A percentile compares a stretch with the other conserved stretches of the same genome.
These are phyloP conservation scores for Alnus rubra DNA, from an alignment of 306 rosid species.

Conservation along the genomic window DNA sequence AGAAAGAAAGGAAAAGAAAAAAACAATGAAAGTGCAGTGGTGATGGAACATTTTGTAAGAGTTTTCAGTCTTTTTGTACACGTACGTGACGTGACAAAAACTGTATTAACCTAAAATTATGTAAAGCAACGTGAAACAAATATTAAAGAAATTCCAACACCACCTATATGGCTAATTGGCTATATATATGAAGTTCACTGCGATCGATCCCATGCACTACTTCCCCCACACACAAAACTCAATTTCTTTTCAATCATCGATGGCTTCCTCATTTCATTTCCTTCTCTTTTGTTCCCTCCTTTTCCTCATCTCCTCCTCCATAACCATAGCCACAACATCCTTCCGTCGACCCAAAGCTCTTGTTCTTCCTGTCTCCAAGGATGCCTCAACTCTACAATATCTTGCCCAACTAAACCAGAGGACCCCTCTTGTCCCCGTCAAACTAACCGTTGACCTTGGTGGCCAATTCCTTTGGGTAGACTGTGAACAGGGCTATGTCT, in stretches of 20 bases:
- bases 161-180: no score
- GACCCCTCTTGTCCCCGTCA: slow-evolving; percentile 60
- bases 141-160: not conserved
- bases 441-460: slow-evolving; percentile 61
- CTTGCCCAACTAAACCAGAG: slow-evolving; percentile 47
- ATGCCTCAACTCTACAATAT: slow-evolving; percentile 47
- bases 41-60: no score
- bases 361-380: slow-evolving; percentile 52
- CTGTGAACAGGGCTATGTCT: slow-evolving; percentile 39
- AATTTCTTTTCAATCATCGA: not conserved
- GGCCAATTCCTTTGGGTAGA: slow-evolving; percentile 61
- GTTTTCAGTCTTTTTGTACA: no score
- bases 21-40: no score
- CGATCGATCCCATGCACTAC: not conserved
- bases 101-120: no score
- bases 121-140: not conserved
- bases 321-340: slow-evolving; percentile 43
- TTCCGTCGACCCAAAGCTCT: slow-evolving; percentile 58
- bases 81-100: no score
- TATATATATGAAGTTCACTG: not conserved
- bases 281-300: slow-evolving; percentile 23
- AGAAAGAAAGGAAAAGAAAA: no score
- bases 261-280: slow-evolving; percentile 32
- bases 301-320: slow-evolving; percentile 11
- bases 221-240: not conserved